Percentiles rank a stretch among this genome's conserved stretches.
phyloP scores from a whole-genome alignment of 148 eudicot species.

The Camellia sinensis region DNA sequence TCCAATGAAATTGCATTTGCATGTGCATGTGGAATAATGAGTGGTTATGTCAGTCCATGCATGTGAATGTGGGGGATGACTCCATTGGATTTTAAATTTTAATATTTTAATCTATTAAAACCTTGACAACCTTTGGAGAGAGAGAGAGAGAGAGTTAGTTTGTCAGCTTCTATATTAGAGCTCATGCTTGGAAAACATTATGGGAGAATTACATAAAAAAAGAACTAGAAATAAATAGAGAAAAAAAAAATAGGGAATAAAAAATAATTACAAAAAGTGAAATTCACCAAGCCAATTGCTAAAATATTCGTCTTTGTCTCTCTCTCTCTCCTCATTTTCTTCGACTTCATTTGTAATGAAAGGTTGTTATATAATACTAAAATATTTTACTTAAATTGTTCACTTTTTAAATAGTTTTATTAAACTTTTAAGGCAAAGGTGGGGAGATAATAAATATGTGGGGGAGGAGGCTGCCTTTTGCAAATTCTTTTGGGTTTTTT shows the following conservation, averaged over 20 bases:
- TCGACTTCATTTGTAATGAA: no score
- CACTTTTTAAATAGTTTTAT: no score
- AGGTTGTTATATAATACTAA: no score
- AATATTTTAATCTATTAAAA: constrained; percentile 1
- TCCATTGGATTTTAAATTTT: constrained; percentile 11
- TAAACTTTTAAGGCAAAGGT: constrained; percentile 20
- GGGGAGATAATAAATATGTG: not conserved
- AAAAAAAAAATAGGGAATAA: no score
- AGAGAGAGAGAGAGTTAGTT: constrained; percentile 14
- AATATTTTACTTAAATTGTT: no score
- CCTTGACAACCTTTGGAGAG: not conserved
- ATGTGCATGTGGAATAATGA: constrained; percentile 40
- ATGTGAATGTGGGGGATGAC: constrained; percentile 31
- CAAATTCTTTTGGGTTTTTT: constrained; percentile 3
- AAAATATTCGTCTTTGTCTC: no score
- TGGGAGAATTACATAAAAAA: no score
- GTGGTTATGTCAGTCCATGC: constrained; percentile 35
- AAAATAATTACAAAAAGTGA: no score
- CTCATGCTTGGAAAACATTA: not conserved
- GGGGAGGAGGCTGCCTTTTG: not conserved
- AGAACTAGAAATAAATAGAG: no score
- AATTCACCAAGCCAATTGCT: no score
- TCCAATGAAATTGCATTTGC: not conserved
- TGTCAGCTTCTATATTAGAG: constrained; percentile 20
- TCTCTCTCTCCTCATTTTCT: no score